These are phyloP conservation scores for Achaetomium macrosporum DNA, from an alignment of 2,329 filamentous ascomycete genomes.

Conservation along the genomic window DNA sequence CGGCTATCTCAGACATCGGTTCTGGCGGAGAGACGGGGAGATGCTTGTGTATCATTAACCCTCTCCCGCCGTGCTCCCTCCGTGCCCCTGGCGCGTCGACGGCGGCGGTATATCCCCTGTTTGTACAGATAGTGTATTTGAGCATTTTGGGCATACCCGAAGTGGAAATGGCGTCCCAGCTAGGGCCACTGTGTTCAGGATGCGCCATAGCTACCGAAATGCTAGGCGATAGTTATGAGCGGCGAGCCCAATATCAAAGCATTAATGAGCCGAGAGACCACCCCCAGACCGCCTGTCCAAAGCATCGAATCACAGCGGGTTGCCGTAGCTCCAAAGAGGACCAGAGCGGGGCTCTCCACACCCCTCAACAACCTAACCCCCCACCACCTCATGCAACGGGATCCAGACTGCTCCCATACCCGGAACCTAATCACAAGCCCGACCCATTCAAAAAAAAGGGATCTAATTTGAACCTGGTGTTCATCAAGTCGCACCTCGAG, in stretches of 20 bases:
- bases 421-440: conserved; percentile 18
- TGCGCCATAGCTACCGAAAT: conserved; percentile 7
- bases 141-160: neutral
- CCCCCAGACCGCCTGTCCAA: conserved; percentile 21
- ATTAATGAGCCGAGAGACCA: conserved; percentile 25
- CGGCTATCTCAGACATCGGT: neutral
- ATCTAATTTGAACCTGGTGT: conserved; percentile 13
- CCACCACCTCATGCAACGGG: conserved; percentile 20
- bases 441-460: conserved; percentile 6
- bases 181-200: neutral
- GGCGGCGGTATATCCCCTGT: conserved; percentile 5
- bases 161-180: conserved; percentile 3
- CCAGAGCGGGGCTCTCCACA: conserved; percentile 22
- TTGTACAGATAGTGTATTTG: conserved; percentile 21
- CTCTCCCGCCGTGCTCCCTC: neutral
- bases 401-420: conserved; percentile 8
- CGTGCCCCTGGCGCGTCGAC: neutral
- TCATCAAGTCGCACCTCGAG: conserved; percentile 11
- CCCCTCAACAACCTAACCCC: conserved; percentile 21
- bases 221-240: no score
- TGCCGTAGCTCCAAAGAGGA: conserved; percentile 17
- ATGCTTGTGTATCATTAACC: conserved; percentile 7
- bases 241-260: conserved; percentile 9
- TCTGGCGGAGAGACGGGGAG: neutral
- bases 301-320: conserved; percentile 21